A percentile compares a stretch with the other conserved stretches of the same genome.
These are phyloP conservation scores for Astrothelium subdiscretum DNA, from an alignment of 495 filamentous ascomycete species.

Conservation along the genomic window DNA sequence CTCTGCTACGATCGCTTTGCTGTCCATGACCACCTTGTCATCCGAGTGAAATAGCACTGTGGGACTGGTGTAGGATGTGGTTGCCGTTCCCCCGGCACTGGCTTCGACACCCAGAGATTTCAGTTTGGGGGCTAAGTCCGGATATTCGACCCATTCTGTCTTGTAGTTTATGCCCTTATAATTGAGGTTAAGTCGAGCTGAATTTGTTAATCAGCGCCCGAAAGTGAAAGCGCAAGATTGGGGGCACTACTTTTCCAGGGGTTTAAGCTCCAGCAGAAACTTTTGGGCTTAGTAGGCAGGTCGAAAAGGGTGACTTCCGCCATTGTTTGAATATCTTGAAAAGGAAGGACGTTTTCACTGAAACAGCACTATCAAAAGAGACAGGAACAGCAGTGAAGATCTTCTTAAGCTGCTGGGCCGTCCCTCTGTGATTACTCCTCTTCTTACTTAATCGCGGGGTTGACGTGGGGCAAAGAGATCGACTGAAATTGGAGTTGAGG, in stretches of 20 bases:
- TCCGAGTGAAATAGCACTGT: slow-evolving; percentile 36
- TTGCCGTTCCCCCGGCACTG: slow-evolving; percentile 24
- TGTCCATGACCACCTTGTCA: slow-evolving; percentile 46
- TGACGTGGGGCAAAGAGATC: background rate
- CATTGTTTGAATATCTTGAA: background rate
- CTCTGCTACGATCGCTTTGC: slow-evolving; percentile 35
- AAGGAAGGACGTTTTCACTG: background rate
- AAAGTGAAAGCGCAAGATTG: background rate
- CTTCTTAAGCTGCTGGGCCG: background rate
- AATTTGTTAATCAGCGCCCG: background rate
- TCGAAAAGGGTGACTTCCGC: background rate
- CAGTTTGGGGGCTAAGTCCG: slow-evolving; percentile 40
- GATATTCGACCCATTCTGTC: slow-evolving; percentile 57
- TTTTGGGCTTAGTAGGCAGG: background rate
- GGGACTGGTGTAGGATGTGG: slow-evolving; percentile 41
- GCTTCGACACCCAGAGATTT: slow-evolving; percentile 31
- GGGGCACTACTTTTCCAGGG: background rate
- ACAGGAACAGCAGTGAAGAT: background rate
- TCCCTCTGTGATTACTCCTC: background rate
- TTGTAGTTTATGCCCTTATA: slow-evolving; percentile 51
- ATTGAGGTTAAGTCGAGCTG: slow-evolving; percentile 48
- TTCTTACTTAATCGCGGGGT: background rate
- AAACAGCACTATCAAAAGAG: background rate
- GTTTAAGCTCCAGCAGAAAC: background rate
- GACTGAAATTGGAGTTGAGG: background rate